Evolutionary conservation across 225 moss, liverwort and hornwort genomes (phyloP), one percentile per base, ranked within the genome.

Genomic region (Physcomitrium patens): DNA sequence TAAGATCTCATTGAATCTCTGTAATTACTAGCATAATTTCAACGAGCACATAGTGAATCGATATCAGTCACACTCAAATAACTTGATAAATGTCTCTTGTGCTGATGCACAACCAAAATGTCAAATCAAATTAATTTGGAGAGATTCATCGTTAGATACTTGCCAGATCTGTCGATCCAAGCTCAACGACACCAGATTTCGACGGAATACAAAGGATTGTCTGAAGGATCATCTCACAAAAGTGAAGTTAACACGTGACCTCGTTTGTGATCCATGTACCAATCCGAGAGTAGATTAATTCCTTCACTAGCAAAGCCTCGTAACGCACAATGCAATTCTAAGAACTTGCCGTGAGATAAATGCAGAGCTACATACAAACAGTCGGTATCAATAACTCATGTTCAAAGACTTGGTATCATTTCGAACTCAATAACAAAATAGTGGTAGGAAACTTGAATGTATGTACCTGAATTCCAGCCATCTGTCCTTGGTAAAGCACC

Each of bases 161-260:
- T 55, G 80, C 83, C 71, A 84, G 56, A 31, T 89, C 89, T 13
- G 89, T 89, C 17, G 89, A 89, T 10, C 89, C 89, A 56, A 89
- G 86, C 70, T 89, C 89, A 52, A 89, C 77, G 16, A 89, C 86
- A 14, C 86, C 89, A 22, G 68, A 70, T 51, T 76, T 79, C 26
- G 86, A 76, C 0, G 81, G 77, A 16, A 89, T 86, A 65, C 89
- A 89, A 18, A 86, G 65, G 27, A 86, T 76, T 13, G 89, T 89
- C 84, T 89, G 89, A 24, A 86, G 70, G 75, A 59, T 7, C 7
- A 63, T 37, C 5, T 1, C 63, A 73, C 31, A 2, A 37, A 22
- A 54, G 2, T 37, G 31, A 37, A 37, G 5, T 37, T 37, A 37
- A 37, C 31, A 37, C 31, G 7, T 37, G 31, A 37, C 31, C 31